These are phyloP conservation scores for Penicillium concentricum DNA, from an alignment of 2,329 filamentous ascomycete species.

Conservation along the genomic window DNA sequence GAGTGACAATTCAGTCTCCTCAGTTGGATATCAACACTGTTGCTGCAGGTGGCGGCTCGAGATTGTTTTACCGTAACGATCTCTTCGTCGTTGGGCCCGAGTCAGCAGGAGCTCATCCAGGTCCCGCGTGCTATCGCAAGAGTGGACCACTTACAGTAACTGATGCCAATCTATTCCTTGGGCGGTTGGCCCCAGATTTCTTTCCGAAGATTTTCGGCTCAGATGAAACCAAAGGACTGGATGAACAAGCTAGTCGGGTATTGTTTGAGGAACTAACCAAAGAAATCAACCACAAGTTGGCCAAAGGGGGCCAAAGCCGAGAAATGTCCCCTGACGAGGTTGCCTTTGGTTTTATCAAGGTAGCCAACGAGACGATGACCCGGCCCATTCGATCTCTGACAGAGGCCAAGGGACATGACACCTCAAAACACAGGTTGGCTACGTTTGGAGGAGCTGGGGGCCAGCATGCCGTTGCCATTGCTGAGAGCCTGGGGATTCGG, in stretches of 20 bases:
- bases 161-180: constrained; percentile 84
- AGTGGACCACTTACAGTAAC: constrained; percentile 89
- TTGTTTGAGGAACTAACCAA: constrained; percentile 72
- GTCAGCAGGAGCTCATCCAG: constrained; percentile 83
- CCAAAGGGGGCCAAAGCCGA: constrained; percentile 38
- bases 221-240: constrained; percentile 75
- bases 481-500: constrained; percentile 73
- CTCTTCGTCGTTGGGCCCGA: constrained; percentile 83
- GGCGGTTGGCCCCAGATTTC: constrained; percentile 79
- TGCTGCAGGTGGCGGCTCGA: constrained; percentile 79
- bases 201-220: constrained; percentile 92
- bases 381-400: constrained; percentile 84
- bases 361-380: constrained; percentile 90
- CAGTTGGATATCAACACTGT: constrained; percentile 92
- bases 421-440: constrained; percentile 77
- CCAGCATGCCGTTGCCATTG: constrained; percentile 89
- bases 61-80: constrained; percentile 39
- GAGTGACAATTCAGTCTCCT: constrained; percentile 83
- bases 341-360: constrained; percentile 83
- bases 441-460: constrained; percentile 89
- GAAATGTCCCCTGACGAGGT: constrained; percentile 74
- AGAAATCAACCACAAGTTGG: constrained; percentile 65
- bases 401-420: constrained; percentile 85
- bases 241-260: constrained; percentile 67
- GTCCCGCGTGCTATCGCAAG: constrained; percentile 88